A percentile compares a stretch with the other conserved stretches of the same genome.
These are phyloP conservation scores for Glebionis coronaria DNA, from an alignment of 129 eudicot species.

Conservation along the genomic window DNA sequence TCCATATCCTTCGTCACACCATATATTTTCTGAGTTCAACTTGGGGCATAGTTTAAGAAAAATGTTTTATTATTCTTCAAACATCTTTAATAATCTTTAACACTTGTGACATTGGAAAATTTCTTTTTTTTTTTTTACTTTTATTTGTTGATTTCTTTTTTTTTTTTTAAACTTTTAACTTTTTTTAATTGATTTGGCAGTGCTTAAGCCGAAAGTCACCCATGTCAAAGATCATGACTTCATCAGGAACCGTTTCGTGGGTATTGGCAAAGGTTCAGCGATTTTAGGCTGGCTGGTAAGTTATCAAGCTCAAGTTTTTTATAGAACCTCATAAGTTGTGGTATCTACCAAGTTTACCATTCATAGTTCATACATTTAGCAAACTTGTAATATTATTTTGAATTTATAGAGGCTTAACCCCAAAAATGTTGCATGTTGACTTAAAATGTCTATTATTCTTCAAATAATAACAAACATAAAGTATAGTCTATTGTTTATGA, in stretches of 20 bases:
- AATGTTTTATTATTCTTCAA: background rate
- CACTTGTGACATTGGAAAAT: background rate
- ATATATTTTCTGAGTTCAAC: background rate
- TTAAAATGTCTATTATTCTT: too few species aligned
- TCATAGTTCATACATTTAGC: background rate
- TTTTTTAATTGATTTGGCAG: constrained; percentile 23
- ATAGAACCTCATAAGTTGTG: background rate
- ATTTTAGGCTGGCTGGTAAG: constrained; percentile 71
- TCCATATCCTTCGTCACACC: background rate
- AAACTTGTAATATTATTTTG: background rate
- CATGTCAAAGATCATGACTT: constrained; percentile 54
- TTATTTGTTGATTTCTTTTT: too few species aligned
- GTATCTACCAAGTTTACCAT: background rate
- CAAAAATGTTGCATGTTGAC: too few species aligned
- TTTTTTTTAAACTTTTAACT: too few species aligned
- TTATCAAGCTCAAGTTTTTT: background rate
- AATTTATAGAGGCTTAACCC: background rate
- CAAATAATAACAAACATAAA: too few species aligned
- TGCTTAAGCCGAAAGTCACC: constrained; percentile 39
- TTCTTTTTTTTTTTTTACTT: background rate
- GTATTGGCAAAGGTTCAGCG: constrained; percentile 45
- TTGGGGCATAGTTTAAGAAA: background rate
- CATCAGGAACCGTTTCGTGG: constrained; percentile 48
- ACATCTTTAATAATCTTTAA: background rate
- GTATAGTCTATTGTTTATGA: too few species aligned